Percentiles rank a stretch among this genome's conserved stretches.
Conservation (phyloP, 176 grass and related monocot species). For the Carex pumila region DNA sequence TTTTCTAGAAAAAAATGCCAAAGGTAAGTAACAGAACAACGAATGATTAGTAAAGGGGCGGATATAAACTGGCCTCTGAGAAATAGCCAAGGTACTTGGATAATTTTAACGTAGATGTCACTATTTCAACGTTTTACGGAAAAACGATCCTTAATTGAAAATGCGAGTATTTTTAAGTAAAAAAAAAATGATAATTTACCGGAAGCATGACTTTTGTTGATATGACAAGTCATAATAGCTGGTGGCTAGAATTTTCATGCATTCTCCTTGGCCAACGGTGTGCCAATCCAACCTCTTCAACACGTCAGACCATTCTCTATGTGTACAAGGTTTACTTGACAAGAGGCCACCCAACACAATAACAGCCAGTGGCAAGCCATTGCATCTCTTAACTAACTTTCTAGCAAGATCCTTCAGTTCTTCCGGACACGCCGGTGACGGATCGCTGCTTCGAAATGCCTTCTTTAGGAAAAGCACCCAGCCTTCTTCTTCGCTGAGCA, state of each 20-base stretch:
- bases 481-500: neutral
- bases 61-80: neutral
- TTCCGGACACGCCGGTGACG: neutral
- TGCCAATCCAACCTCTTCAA: neutral
- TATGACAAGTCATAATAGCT: neutral
- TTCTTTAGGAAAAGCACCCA: slow-evolving; percentile 11
- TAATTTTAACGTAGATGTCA: too few species aligned
- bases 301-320: neutral
- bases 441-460: neutral
- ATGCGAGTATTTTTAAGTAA: neutral
- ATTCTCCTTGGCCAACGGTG: neutral
- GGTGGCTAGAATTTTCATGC: neutral
- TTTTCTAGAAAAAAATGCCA: too few species aligned
- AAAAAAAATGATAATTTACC: neutral
- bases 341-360: neutral
- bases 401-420: neutral
- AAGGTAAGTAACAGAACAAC: too few species aligned
- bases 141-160: neutral
- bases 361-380: neutral
- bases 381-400: neutral
- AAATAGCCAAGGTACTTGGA: too few species aligned
- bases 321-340: neutral
- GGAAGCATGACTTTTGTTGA: neutral
- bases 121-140: too few species aligned
- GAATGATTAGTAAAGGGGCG: too few species aligned